Conservation (phyloP, 2,329 filamentous ascomycete genomes). For the Fonsecaea multimorphosa region DNA sequence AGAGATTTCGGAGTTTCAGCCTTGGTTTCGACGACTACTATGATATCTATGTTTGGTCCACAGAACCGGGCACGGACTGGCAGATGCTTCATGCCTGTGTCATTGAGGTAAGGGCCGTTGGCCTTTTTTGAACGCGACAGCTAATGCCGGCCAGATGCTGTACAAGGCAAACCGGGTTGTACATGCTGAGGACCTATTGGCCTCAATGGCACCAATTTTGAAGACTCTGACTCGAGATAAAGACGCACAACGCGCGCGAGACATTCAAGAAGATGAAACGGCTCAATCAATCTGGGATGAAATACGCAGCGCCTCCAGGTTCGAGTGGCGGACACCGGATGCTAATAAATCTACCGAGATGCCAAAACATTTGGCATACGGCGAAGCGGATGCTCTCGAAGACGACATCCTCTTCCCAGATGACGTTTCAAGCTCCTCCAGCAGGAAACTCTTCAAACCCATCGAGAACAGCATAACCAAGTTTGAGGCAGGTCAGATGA, state of each 20-base stretch:
- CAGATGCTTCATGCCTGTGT: slow-evolving; percentile 42
- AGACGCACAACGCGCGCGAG: slow-evolving; percentile 45
- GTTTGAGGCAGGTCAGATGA: slow-evolving; percentile 3
- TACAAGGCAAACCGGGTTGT: slow-evolving; percentile 48
- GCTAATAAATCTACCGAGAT: slow-evolving; percentile 11
- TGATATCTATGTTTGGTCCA: slow-evolving; percentile 53
- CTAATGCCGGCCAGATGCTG: slow-evolving; percentile 44
- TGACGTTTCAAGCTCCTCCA: slow-evolving; percentile 35
- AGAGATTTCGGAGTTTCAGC: slow-evolving; percentile 46
- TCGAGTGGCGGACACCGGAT: slow-evolving; percentile 6
- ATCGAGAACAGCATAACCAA: slow-evolving; percentile 6
- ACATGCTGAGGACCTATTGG: background rate
- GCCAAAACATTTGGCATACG: slow-evolving; percentile 45
- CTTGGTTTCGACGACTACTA: slow-evolving; percentile 54
- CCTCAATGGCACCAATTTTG: slow-evolving; percentile 42
- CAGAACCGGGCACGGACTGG: slow-evolving; percentile 44
- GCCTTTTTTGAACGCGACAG: slow-evolving; percentile 21
- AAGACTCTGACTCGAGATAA: slow-evolving; percentile 47
- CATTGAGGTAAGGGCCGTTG: background rate
- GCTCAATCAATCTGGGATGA: slow-evolving; percentile 46
- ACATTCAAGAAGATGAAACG: slow-evolving; percentile 47
- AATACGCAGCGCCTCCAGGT: slow-evolving; percentile 33
- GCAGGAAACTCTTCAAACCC: background rate
- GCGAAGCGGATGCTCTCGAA: slow-evolving; percentile 50
- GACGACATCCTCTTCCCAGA: slow-evolving; percentile 52